phyloP scores from a whole-genome alignment of 208 protist genomes.

The Trypanosoma cruzi region DNA sequence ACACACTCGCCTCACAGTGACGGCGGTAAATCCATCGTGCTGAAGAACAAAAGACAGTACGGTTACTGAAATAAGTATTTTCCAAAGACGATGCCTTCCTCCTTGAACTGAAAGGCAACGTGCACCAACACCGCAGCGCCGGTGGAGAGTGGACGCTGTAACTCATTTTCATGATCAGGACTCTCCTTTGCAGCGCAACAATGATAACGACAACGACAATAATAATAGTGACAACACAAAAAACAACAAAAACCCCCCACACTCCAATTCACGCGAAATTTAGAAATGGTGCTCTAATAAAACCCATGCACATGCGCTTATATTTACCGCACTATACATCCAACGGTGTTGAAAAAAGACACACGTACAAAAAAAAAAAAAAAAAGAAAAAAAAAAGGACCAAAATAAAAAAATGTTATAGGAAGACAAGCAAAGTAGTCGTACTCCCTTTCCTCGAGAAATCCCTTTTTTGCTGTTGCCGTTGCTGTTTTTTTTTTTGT shows the following conservation, averaged over 20 bases:
- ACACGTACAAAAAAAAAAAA: neutral
- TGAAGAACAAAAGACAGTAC: slow-evolving; percentile 4
- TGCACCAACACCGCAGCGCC: neutral
- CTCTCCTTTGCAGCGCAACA: neutral
- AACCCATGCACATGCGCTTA: neutral
- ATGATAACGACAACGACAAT: slow-evolving; percentile 3
- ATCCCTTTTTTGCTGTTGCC: too few species aligned
- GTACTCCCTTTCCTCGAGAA: neutral
- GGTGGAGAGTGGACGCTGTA: neutral
- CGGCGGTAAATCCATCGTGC: neutral
- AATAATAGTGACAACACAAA: neutral
- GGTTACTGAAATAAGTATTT: neutral
- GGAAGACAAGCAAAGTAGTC: neutral
- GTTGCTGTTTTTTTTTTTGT: too few species aligned
- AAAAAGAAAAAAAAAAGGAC: neutral
- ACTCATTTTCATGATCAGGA: slow-evolving; percentile 1
- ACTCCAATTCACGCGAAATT: neutral
- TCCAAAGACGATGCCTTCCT: neutral
- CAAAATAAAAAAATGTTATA: neutral
- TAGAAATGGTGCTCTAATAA: neutral
- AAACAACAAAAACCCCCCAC: neutral
- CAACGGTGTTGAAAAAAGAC: neutral
- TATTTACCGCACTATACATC: neutral
- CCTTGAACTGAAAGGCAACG: neutral
- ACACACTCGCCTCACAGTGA: neutral